Percentiles rank a stretch among this genome's conserved stretches.
phyloP scores from a whole-genome alignment of 805 yeast species.

The Debaryomyces tyrocola region DNA sequence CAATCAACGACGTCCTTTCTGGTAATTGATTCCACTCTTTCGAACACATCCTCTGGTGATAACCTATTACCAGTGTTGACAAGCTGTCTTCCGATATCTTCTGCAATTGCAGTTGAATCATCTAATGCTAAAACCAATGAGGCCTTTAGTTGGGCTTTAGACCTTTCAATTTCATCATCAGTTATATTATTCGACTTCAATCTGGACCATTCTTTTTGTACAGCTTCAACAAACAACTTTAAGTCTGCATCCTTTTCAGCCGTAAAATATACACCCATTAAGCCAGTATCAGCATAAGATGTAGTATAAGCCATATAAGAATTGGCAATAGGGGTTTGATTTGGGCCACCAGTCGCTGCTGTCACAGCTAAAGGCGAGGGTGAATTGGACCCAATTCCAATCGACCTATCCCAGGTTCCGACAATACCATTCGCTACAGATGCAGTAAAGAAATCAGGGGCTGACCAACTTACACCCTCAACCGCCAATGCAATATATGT shows the following conservation, averaged over 20 bases:
- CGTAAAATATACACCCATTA: constrained; percentile 94
- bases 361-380: constrained; percentile 83
- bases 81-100: constrained; percentile 95
- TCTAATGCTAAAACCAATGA: constrained; percentile 85
- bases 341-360: constrained; percentile 56
- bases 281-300: constrained; percentile 94
- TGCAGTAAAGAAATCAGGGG: constrained; percentile 93
- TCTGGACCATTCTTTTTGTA: constrained; percentile 86
- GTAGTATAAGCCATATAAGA: constrained; percentile 97
- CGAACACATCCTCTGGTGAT: constrained; percentile 71
- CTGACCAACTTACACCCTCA: constrained; percentile 98
- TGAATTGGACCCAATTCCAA: constrained; percentile 78
- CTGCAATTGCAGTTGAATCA: constrained; percentile 94
- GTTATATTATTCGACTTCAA: constrained; percentile 74
- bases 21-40: constrained; percentile 73
- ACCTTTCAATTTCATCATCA: constrained; percentile 86
- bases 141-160: constrained; percentile 93
- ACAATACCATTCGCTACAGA: constrained; percentile 94
- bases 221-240: constrained; percentile 68
- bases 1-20: constrained; percentile 79
- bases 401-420: constrained; percentile 96
- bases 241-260: constrained; percentile 73
- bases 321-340: constrained; percentile 73
- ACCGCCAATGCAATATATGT: constrained; percentile 92
- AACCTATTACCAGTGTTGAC: constrained; percentile 87